phyloP scores from a whole-genome alignment of 140 eudicot species.

The Artemisia princeps region DNA sequence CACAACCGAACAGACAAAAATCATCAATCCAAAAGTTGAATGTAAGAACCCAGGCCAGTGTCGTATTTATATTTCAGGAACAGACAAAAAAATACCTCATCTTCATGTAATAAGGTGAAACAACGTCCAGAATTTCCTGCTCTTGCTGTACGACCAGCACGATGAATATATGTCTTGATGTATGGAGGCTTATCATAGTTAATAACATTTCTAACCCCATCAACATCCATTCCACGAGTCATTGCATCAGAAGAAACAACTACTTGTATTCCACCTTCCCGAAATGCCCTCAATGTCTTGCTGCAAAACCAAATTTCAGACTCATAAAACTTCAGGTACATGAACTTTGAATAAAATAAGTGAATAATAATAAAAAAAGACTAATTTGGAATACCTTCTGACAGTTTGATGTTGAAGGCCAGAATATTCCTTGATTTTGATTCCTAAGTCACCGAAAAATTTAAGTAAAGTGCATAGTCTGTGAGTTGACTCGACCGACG shows the following conservation, averaged over 20 bases:
- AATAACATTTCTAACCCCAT: conserved; percentile 77
- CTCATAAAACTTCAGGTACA: conserved; percentile 1
- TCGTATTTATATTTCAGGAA: background rate
- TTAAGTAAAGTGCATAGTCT: conserved; percentile 65
- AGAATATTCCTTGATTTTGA: conserved; percentile 66
- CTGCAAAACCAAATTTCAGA: conserved; percentile 33
- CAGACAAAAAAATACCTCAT: conserved; percentile 44
- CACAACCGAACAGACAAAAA: too few species aligned
- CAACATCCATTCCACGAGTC: conserved; percentile 96
- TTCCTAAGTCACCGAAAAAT: conserved; percentile 58
- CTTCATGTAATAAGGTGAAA: conserved; percentile 64
- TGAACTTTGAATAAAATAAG: background rate
- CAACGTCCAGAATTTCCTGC: conserved; percentile 76
- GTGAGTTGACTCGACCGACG: conserved; percentile 82
- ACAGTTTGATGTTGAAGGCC: conserved; percentile 70
- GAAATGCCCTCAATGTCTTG: conserved; percentile 72
- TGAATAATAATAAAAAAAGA: background rate
- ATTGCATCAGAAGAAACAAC: conserved; percentile 77
- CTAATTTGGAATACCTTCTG: conserved; percentile 48
- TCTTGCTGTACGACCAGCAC: conserved; percentile 97
- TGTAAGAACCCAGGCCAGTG: too few species aligned
- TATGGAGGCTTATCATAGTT: conserved; percentile 72
- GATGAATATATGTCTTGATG: conserved; percentile 80
- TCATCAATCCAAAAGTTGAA: too few species aligned
- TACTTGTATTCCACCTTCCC: conserved; percentile 63